phyloP scores from a whole-genome alignment of 139 green algal genomes.

The Penium margaritaceum region DNA sequence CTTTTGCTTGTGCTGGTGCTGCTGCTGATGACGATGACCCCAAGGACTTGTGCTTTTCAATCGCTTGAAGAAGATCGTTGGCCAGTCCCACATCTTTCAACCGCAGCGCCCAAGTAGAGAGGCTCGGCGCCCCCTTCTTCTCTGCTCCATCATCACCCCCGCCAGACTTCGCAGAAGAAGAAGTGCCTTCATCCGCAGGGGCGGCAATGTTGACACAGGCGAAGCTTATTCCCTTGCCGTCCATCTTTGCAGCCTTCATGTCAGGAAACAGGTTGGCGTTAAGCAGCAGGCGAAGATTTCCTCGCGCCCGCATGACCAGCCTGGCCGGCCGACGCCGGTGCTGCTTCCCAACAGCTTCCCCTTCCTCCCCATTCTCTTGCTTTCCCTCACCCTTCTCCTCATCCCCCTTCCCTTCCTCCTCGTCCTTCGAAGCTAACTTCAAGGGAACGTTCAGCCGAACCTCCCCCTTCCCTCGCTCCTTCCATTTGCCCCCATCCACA shows the following conservation, averaged over 20 bases:
- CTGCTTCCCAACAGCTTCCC: background rate
- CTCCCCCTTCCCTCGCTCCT: constrained; percentile 76
- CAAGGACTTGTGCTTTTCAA: constrained; percentile 30
- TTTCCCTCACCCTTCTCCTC: background rate
- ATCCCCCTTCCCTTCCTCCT: background rate
- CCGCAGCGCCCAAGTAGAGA: constrained; percentile 21
- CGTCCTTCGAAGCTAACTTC: constrained; percentile 38
- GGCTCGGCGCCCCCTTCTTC: background rate
- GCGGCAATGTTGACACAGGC: constrained; percentile 61
- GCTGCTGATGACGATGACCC: too few relatives aligned
- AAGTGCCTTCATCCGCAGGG: background rate
- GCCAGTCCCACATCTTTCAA: constrained; percentile 20
- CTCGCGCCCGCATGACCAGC: constrained; percentile 81
- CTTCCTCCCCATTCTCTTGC: background rate
- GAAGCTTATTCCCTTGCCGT: constrained; percentile 73
- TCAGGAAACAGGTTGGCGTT: constrained; percentile 74
- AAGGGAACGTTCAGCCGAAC: constrained; percentile 67
- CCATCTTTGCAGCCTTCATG: constrained; percentile 73
- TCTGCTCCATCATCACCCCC: background rate
- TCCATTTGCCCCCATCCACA: constrained; percentile 60
- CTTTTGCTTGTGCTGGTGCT: too few relatives aligned
- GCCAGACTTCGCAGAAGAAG: too few relatives aligned
- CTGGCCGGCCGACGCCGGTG: constrained; percentile 52
- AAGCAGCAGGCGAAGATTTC: constrained; percentile 77
- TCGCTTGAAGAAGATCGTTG: constrained; percentile 9